Percentiles rank a stretch among this genome's conserved stretches.
These are phyloP conservation scores for Isabelozyma gotoi DNA, from an alignment of 805 yeast genomes.

Conservation along the genomic window DNA sequence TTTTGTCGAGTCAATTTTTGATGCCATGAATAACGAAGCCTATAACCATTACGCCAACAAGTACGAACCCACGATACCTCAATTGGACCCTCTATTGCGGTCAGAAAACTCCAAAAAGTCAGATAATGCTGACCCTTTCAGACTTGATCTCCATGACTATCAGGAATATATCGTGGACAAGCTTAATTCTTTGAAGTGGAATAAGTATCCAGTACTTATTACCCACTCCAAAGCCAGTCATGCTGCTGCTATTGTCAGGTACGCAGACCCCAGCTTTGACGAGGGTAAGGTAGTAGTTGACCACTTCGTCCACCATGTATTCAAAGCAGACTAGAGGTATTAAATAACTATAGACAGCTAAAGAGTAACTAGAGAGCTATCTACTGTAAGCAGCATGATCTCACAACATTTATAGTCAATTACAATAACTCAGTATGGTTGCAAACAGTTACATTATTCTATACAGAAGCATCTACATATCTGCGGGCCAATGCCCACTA, in stretches of 20 bases:
- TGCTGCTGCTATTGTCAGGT: slow-evolving; percentile 77
- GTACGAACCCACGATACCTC: no score
- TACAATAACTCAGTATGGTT: no score
- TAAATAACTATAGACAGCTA: no score
- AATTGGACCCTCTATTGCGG: no score
- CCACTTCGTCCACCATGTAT: slow-evolving; percentile 55
- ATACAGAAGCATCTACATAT: no score
- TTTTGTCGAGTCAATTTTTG: slow-evolving; percentile 62
- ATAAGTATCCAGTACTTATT: slow-evolving; percentile 69
- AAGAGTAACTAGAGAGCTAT: no score
- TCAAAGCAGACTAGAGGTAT: slow-evolving; percentile 8
- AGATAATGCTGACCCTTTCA: slow-evolving; percentile 17
- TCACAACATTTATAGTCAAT: no score
- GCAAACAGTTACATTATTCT: no score
- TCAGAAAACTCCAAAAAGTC: slow-evolving; percentile 3
- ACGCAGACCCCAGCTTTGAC: slow-evolving; percentile 46
- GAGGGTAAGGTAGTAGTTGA: slow-evolving; percentile 70
- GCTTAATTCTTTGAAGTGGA: slow-evolving; percentile 65
- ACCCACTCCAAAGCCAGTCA: slow-evolving; percentile 68
- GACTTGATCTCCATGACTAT: slow-evolving; percentile 34
- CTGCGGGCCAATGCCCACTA: no score
- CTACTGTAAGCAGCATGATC: no score
- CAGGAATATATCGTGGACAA: slow-evolving; percentile 53
- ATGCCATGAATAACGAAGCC: slow-evolving; percentile 48
- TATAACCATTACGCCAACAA: slow-evolving; percentile 12